Percentiles rank a stretch among this genome's conserved stretches.
Conservation (phyloP, 768 basidiomycete genomes). For the Tulasnella sp. region DNA sequence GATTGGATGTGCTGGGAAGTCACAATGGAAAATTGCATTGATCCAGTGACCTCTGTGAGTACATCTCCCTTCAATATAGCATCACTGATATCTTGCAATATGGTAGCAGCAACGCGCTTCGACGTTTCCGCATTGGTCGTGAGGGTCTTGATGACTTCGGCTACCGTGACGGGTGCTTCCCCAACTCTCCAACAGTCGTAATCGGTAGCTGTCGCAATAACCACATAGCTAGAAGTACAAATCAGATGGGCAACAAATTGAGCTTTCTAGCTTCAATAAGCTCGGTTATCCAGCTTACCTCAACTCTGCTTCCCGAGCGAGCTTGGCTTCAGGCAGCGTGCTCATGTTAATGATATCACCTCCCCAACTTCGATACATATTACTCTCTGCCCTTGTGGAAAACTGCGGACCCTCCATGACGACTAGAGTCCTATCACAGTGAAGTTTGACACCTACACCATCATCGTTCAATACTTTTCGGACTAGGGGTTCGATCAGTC, state of each 20-base stretch:
- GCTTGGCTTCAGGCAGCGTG: conserved; percentile 90
- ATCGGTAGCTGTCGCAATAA: conserved; percentile 84
- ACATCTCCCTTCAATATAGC: conserved; percentile 42
- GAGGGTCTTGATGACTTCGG: conserved; percentile 83
- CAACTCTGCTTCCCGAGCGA: conserved; percentile 89
- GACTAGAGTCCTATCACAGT: conserved; percentile 73
- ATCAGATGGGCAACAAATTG: background rate
- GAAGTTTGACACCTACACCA: conserved; percentile 49
- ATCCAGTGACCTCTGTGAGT: conserved; percentile 56
- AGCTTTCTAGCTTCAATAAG: conserved; percentile 1
- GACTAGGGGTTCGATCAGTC: conserved; percentile 55
- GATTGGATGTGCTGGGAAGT: conserved; percentile 39
- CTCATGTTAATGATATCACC: conserved; percentile 97
- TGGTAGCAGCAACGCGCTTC: conserved; percentile 53
- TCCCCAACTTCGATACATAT: conserved; percentile 88
- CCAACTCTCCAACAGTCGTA: conserved; percentile 90
- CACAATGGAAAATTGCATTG: conserved; percentile 82
- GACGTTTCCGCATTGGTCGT: conserved; percentile 77
- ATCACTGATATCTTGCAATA: conserved; percentile 57
- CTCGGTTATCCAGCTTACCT: conserved; percentile 37
- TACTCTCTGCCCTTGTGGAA: conserved; percentile 92
- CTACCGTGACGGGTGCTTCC: conserved; percentile 71
- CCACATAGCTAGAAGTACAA: conserved; percentile 55
- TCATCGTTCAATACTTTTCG: conserved; percentile 41
- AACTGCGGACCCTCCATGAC: conserved; percentile 98